Evolutionary conservation across 208 protist genomes (phyloP).

Genomic region (Leishmania amazonensis): DNA sequence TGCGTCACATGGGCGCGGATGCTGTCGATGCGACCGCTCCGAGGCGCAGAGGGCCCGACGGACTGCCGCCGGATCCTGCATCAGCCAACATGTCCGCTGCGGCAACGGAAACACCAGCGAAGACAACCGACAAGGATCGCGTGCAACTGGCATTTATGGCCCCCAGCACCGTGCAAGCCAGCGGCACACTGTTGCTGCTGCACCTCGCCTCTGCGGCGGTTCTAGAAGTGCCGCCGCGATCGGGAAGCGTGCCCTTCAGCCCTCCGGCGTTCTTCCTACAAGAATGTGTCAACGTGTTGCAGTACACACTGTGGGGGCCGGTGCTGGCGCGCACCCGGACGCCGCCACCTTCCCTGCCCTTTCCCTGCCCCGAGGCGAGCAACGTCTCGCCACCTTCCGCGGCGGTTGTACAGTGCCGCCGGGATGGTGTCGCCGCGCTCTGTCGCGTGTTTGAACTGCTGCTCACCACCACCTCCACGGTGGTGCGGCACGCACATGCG

Average conservation of each 20-base stretch:
- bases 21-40: not conserved
- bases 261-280: slow-evolving; percentile 48
- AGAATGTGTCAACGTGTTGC: slow-evolving; percentile 37
- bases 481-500: slow-evolving; percentile 23
- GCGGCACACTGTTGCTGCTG: slow-evolving; percentile 48
- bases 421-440: slow-evolving; percentile 41
- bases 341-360: not conserved
- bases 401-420: slow-evolving; percentile 21
- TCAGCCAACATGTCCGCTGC: slow-evolving; percentile 1
- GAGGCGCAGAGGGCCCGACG: slow-evolving; percentile 1
- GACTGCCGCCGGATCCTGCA: not conserved
- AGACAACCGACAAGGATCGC: slow-evolving; percentile 13
- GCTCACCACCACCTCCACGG: slow-evolving; percentile 27
- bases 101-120: slow-evolving; percentile 1
- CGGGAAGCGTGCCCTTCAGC: slow-evolving; percentile 30
- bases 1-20: slow-evolving; percentile 10
- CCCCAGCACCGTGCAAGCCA: slow-evolving; percentile 22
- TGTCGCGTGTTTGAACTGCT: slow-evolving; percentile 36
- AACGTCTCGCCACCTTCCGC: not conserved
- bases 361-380: not conserved
- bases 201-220: slow-evolving; percentile 46
- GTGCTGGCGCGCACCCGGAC: slow-evolving; percentile 8
- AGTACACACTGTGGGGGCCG: slow-evolving; percentile 37
- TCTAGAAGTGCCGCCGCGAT: slow-evolving; percentile 25
- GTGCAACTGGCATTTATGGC: slow-evolving; percentile 32